Evolutionary conservation across 2,329 filamentous ascomycete species (phyloP).

Genomic region (Diplodia mutila): DNA sequence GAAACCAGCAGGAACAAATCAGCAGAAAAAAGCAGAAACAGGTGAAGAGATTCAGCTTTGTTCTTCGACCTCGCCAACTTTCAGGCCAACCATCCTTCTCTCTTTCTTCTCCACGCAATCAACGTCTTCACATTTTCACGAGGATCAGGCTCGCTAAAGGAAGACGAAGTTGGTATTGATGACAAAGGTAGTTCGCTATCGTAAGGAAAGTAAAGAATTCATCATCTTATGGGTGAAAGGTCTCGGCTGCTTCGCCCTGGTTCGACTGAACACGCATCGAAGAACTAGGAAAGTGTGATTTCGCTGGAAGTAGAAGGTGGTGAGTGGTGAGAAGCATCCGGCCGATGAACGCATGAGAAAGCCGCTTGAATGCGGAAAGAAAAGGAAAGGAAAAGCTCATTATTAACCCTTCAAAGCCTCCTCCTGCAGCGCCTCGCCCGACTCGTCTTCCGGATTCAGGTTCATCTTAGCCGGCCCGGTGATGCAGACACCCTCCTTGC

Average conservation of each 20-base stretch:
- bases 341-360: background rate
- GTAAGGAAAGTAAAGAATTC: background rate
- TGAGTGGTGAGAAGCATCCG: background rate
- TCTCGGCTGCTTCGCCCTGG: background rate
- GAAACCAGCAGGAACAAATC: background rate
- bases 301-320: background rate
- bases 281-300: no score
- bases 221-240: background rate
- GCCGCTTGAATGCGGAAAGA: background rate
- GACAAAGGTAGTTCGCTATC: no score
- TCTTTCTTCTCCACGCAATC: background rate
- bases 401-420: conserved; percentile 9
- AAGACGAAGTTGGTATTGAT: background rate
- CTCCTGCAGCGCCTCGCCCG: conserved; percentile 33
- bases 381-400: background rate
- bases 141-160: background rate
- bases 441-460: conserved; percentile 39
- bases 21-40: no score
- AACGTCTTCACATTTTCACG: background rate
- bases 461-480: conserved; percentile 47
- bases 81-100: no score
- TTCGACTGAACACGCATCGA: background rate
- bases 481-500: conserved; percentile 47
- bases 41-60: no score
- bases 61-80: no score